Evolutionary conservation across 2,329 filamentous ascomycete species (phyloP).

Genomic region (Epichloe gansuensis): DNA sequence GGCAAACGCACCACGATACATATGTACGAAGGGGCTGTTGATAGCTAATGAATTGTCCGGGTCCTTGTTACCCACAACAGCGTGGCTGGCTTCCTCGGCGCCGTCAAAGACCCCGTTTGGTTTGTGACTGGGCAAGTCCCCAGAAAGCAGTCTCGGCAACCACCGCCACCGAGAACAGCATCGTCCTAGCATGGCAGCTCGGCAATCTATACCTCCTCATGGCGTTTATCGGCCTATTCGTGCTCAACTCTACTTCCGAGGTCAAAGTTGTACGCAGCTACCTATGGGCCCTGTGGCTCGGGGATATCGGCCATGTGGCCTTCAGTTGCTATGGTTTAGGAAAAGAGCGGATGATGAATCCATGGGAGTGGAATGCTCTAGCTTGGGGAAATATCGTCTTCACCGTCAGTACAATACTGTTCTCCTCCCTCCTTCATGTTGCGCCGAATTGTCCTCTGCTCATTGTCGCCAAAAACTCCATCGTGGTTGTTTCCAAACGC

Average conservation of each 20-base stretch:
- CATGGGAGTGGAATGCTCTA: slow-evolving; percentile 53
- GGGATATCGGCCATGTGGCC: slow-evolving; percentile 56
- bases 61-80: slow-evolving; percentile 23
- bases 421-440: neutral
- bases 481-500: neutral
- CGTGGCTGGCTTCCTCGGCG: slow-evolving; percentile 44
- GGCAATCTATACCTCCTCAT: slow-evolving; percentile 59
- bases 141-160: slow-evolving; percentile 17
- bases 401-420: slow-evolving; percentile 34
- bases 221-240: slow-evolving; percentile 49
- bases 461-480: neutral
- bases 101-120: slow-evolving; percentile 43
- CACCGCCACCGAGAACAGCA: slow-evolving; percentile 30
- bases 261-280: slow-evolving; percentile 55
- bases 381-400: slow-evolving; percentile 62
- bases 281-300: slow-evolving; percentile 50
- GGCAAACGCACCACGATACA: neutral
- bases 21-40: neutral
- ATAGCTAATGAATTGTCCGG: slow-evolving; percentile 10
- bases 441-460: neutral
- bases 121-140: slow-evolving; percentile 52
- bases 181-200: slow-evolving; percentile 53
- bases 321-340: slow-evolving; percentile 49
- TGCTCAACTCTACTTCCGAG: slow-evolving; percentile 54
- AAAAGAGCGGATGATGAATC: slow-evolving; percentile 36